phyloP scores from a whole-genome alignment of 2,329 filamentous ascomycete genomes.

The Magnaporthiopsis rhizophila region DNA sequence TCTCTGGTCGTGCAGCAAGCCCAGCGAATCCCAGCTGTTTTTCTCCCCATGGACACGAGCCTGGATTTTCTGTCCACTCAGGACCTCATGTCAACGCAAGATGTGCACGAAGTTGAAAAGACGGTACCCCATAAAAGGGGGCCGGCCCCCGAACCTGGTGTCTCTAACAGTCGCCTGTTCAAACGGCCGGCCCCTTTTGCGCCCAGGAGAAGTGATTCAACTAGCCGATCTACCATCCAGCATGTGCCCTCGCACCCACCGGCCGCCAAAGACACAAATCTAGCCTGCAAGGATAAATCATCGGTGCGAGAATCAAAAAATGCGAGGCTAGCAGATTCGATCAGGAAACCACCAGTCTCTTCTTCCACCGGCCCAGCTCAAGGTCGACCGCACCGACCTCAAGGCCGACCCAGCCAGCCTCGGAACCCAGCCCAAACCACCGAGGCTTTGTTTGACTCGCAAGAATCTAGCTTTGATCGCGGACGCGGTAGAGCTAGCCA shows the following conservation, averaged over 20 bases:
- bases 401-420: constrained; percentile 7
- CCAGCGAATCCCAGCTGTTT: neutral
- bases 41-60: neutral
- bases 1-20: neutral
- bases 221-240: neutral
- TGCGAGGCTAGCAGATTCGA: neutral
- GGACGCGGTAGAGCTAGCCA: neutral
- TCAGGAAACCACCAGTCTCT: neutral
- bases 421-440: constrained; percentile 12
- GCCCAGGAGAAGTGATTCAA: neutral
- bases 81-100: constrained; percentile 38
- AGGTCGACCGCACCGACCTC: neutral
- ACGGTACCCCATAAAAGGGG: constrained; percentile 9
- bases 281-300: neutral
- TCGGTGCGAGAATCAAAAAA: neutral
- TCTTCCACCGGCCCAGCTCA: neutral
- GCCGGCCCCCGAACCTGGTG: too few relatives aligned
- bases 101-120: constrained; percentile 33
- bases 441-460: constrained; percentile 6
- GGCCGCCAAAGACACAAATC: neutral
- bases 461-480: neutral
- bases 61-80: constrained; percentile 35
- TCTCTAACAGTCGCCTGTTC: neutral
- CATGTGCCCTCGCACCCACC: neutral
- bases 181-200: neutral